These are phyloP conservation scores for Zasmidium angulare DNA, from an alignment of 2,329 filamentous ascomycete species.

Conservation along the genomic window DNA sequence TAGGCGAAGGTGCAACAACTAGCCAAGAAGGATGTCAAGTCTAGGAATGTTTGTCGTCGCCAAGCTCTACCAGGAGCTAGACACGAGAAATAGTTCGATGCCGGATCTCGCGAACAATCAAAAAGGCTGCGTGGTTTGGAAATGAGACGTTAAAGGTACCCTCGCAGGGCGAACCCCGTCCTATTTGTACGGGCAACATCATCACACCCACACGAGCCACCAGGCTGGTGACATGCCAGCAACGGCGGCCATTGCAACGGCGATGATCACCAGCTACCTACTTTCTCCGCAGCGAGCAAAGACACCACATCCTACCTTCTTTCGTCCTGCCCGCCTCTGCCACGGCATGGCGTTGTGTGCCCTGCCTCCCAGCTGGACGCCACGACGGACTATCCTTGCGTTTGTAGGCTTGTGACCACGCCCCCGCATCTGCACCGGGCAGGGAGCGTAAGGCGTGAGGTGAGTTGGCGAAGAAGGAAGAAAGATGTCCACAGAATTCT, in stretches of 20 bases:
- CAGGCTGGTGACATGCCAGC: not conserved
- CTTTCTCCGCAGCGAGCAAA: not conserved
- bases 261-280: not conserved
- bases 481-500: not conserved
- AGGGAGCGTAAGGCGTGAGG: not conserved
- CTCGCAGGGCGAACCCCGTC: not conserved
- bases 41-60: not conserved
- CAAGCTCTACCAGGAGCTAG: constrained; percentile 9
- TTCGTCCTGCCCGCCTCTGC: not conserved
- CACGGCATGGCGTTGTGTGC: not conserved
- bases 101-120: not conserved
- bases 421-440: not conserved
- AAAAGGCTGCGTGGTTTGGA: not conserved
- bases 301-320: not conserved
- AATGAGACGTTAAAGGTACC: not conserved
- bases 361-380: not conserved
- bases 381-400: not conserved
- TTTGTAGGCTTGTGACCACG: constrained; percentile 5
- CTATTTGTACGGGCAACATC: not conserved
- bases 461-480: not conserved
- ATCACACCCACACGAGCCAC: too few species aligned
- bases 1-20: not conserved
- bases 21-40: not conserved
- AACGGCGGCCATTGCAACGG: not conserved
- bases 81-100: too few species aligned